Percentiles rank a stretch among this genome's conserved stretches.
These are phyloP conservation scores for Tuber microsphaerosporum DNA, from an alignment of 495 filamentous ascomycete genomes.

Conservation along the genomic window DNA sequence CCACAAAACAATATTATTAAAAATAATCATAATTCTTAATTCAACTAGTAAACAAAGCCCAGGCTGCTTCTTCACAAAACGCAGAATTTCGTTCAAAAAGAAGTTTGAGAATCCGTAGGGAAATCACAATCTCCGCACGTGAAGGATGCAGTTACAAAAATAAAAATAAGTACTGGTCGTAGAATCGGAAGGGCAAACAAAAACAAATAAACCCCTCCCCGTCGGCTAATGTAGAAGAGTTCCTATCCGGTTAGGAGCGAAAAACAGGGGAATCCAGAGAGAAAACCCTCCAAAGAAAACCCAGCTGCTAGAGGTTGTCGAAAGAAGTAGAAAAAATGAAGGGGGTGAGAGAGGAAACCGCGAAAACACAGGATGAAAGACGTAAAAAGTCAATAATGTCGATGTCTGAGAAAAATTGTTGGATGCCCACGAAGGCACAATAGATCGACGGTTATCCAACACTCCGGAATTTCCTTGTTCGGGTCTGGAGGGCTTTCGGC, in stretches of 20 bases:
- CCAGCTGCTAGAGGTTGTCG: constrained; percentile 30
- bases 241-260: not conserved
- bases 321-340: constrained; percentile 16
- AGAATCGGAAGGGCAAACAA: constrained; percentile 23
- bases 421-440: constrained; percentile 24
- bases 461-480: constrained; percentile 17
- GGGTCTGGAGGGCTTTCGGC: constrained; percentile 15
- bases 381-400: constrained; percentile 19
- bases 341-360: constrained; percentile 5
- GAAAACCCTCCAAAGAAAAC: constrained; percentile 18
- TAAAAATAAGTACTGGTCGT: constrained; percentile 26
- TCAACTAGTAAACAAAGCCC: no score
- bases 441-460: constrained; percentile 22
- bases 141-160: constrained; percentile 27
- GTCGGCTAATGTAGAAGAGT: not conserved
- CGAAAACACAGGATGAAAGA: constrained; percentile 21
- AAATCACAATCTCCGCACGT: constrained; percentile 32
- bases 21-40: no score
- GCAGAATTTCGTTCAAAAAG: constrained; percentile 31
- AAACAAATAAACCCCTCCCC: constrained; percentile 10
- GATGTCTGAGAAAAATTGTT: constrained; percentile 24
- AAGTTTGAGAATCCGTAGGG: constrained; percentile 18
- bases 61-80: constrained; percentile 9
- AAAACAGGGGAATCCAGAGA: constrained; percentile 4
- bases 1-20: no score